Base-by-base conservation (phyloP, 2,329 filamentous ascomycete genomes). In the Dothidotthia symphoricarpi region DNA sequence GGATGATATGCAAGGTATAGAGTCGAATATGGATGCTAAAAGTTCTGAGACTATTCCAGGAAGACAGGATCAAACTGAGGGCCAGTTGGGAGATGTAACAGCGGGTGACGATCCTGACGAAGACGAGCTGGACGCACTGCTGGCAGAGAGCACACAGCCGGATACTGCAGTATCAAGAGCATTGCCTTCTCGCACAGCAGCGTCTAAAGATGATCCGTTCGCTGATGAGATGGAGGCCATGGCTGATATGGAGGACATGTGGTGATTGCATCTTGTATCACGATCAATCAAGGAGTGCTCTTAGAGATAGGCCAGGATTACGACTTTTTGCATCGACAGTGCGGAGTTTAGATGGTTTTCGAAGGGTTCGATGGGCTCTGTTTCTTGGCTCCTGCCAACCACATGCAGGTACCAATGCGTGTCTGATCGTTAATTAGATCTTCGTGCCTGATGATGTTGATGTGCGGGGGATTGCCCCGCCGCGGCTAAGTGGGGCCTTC, bases 121-220 rank as follows among this genome's bases (percentile, higher is more conserved):
- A 24, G 68, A 75, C 44, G 74, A 76, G 35, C 57, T 81, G 14
- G 77, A 81, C 49, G 73, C 73, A 19, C 61, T 81, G 17, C 65
- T 82, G 35, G 74, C 71, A 19, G 76, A 78, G 44, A 70, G 72
- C 37, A 51, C 39, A 34, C 39, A 38, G n/a, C 25, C 40, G 7
- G 38, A 31, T 19, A 24, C 29, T 19, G 35, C 39, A 31, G 16
- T 41, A 31, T 27, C 43, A 32, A 48, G 34, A 13, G 36, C 39
- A 19, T 28, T 51, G 1, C 43, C 42, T 26, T 37, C 38, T 15
- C 48, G 38, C 12, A 37, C 46, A 16, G 39, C 36, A 22, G 29
- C 35, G 6, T 24, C 33, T 6, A 46, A 57, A 14, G 55, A 66
- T 12, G 65, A 68, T 34, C 53, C 51, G 24, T 69, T 68, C 34